phyloP scores from a whole-genome alignment of 2,329 filamentous ascomycete species.

The Pezicula rhizophila region DNA sequence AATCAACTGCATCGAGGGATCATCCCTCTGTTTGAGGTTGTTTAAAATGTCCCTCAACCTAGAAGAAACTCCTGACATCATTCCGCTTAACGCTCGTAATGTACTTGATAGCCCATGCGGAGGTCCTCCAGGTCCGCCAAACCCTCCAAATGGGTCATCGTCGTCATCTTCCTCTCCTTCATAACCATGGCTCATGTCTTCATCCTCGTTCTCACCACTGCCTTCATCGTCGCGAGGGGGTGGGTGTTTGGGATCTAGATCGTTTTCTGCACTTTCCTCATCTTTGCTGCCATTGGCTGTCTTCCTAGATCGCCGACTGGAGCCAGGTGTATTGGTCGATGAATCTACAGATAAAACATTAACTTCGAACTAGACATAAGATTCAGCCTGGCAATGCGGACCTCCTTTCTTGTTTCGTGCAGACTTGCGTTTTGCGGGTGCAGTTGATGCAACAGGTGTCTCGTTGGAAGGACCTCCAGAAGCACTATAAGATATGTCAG shows the following conservation, averaged over 20 bases:
- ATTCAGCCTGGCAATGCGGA: constrained; percentile 41
- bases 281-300: constrained; percentile 53
- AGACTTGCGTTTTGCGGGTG: constrained; percentile 66
- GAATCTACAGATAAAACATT: constrained; percentile 27
- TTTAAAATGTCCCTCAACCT: constrained; percentile 72
- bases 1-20: constrained; percentile 81
- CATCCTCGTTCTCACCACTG: constrained; percentile 54
- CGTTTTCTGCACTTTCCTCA: constrained; percentile 63
- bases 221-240: constrained; percentile 38
- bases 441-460: constrained; percentile 45
- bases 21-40: constrained; percentile 76
- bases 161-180: constrained; percentile 50
- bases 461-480: constrained; percentile 59
- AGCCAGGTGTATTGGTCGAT: constrained; percentile 19
- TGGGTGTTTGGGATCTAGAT: constrained; percentile 18
- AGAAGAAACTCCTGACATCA: constrained; percentile 79
- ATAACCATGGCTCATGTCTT: constrained; percentile 47
- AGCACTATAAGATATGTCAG: constrained; percentile 40
- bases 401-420: constrained; percentile 62
- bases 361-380: constrained; percentile 23
- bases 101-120: constrained; percentile 69
- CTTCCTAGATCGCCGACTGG: constrained; percentile 41
- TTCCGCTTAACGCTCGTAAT: constrained; percentile 79
- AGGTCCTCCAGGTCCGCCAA: constrained; percentile 60
- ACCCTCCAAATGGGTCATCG: constrained; percentile 55